phyloP scores from a whole-genome alignment of 2,329 filamentous ascomycete genomes.

The Teratosphaeria nubilosa region DNA sequence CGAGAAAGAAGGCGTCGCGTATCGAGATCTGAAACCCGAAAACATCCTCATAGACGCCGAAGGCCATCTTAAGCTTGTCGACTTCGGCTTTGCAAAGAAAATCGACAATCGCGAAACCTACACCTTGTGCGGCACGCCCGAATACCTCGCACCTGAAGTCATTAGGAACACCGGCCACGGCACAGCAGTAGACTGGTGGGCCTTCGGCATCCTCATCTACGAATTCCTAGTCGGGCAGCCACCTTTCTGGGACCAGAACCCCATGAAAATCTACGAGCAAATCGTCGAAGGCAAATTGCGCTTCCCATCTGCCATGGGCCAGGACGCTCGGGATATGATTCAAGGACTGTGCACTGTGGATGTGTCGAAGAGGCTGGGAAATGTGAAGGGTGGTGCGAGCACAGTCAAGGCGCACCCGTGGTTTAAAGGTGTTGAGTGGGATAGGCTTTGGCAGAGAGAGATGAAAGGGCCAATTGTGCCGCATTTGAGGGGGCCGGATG shows the following conservation, averaged over 20 bases:
- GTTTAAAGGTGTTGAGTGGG: conserved; percentile 65
- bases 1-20: conserved; percentile 69
- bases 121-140: conserved; percentile 72
- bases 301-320: conserved; percentile 60
- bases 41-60: conserved; percentile 69
- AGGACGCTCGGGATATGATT: conserved; percentile 64
- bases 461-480: conserved; percentile 63
- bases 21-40: conserved; percentile 73
- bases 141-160: conserved; percentile 76
- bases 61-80: conserved; percentile 72
- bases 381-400: conserved; percentile 62
- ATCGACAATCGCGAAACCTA: conserved; percentile 66
- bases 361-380: conserved; percentile 66
- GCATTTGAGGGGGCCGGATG: conserved; percentile 60
- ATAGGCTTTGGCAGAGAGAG: conserved; percentile 55
- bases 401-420: conserved; percentile 68
- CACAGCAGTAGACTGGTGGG: conserved; percentile 78
- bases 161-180: conserved; percentile 70
- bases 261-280: conserved; percentile 75
- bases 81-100: conserved; percentile 78
- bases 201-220: conserved; percentile 71
- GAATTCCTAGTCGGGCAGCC: conserved; percentile 79
- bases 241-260: conserved; percentile 79
- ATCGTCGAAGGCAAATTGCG: conserved; percentile 70
- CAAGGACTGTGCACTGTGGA: conserved; percentile 68